Base-by-base conservation (phyloP, 2,329 filamentous ascomycete genomes). In the Penicillium rolfsii region DNA sequence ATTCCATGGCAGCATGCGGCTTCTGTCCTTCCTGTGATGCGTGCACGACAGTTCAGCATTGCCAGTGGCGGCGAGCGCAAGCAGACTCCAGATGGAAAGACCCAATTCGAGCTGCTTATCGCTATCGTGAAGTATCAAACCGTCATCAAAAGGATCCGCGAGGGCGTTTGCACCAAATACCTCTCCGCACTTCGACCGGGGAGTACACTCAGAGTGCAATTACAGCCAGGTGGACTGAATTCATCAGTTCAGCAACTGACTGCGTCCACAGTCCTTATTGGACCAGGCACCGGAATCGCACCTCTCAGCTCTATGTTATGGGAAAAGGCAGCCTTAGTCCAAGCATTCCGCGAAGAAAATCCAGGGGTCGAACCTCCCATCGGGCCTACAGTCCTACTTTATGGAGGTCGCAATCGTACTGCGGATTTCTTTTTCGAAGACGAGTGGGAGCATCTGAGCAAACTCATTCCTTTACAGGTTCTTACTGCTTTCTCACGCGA, bases 11-110 rank as follows among this genome's bases (percentile, higher is more conserved):
- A 89, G 58, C 86, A 89, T 52, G 83, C 89, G 1, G 83, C 91
- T 9, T 87, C 89, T 57, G 82, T 93, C 16, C 88, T 99, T 57
- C 95, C 95, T 0, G 71, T 88, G 3, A 89, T 98, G 50, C 88
- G 92, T n/a, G 90, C 89, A n/a, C 85, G 95, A 5, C 91, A 96
- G 69, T 99, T 97, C 74, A 97, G 93, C 75, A 93, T 98, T 62
- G 91, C 92, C 36, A 95, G 90, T 64, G 89, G 90, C 6, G 88
- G 87, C 58, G 66, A 75, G 65, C 64, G 81, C 55, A 81, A 81
- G 65, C 66, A 61, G 36, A 70, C 70, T 3, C 49, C 69, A 0
- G 71, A 76, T 33, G 73, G 78, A 7, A 67, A 71, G 24, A 84
- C 84, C 1, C 78, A 79, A 14, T 80, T 96, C 24, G 89, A 96